Evolutionary conservation across 2,329 filamentous ascomycete species (phyloP).

Genomic region (Alternaria conjuncta): DNA sequence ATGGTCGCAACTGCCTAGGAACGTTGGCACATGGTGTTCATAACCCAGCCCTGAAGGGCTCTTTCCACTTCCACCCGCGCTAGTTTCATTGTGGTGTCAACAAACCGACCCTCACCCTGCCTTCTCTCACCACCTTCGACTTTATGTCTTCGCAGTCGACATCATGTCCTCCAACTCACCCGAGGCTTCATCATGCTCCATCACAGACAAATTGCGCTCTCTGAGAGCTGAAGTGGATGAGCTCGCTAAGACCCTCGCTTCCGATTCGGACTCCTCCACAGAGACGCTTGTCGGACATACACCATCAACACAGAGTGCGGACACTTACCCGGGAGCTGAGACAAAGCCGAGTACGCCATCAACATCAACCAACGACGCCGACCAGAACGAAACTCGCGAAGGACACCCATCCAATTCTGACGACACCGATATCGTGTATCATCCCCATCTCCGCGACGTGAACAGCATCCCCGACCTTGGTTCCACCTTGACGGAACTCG

Average conservation of each 20-base stretch:
- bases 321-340: background rate
- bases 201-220: background rate
- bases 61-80: background rate
- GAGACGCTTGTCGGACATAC: background rate
- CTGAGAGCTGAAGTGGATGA: background rate
- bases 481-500: background rate
- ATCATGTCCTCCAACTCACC: background rate
- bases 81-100: background rate
- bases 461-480: background rate
- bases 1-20: no score
- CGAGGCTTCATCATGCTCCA: background rate
- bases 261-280: background rate
- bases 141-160: background rate
- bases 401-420: background rate
- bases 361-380: background rate
- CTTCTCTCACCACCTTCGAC: background rate
- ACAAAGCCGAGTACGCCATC: background rate
- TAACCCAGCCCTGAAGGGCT: background rate
- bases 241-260: background rate
- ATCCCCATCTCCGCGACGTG: background rate
- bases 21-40: background rate
- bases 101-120: background rate
- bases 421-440: background rate
- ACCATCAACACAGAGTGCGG: background rate
- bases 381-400: background rate